A percentile compares a stretch with the other conserved stretches of the same genome.
Conservation (phyloP, 2,329 filamentous ascomycete genomes). For the Stromatinia cepivora region DNA sequence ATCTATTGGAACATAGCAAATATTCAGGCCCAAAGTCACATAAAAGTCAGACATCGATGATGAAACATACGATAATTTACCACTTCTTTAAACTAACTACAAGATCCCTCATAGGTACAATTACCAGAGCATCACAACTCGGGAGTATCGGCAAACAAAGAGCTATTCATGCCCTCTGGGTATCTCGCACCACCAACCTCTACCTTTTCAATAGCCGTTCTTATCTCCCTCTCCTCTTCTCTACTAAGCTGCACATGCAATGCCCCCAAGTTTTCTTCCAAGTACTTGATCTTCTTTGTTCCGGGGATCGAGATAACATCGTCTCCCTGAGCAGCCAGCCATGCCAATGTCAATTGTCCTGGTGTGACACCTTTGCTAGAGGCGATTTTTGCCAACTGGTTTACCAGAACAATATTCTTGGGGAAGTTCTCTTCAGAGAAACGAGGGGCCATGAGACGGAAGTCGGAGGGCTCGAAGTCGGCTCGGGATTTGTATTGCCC, state of each 20-base stretch:
- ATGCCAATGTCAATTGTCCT: conserved; percentile 53
- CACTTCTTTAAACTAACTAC: neutral
- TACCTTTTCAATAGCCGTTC: conserved; percentile 46
- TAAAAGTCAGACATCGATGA: neutral
- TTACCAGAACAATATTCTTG: conserved; percentile 51
- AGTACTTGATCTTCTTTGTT: conserved; percentile 49
- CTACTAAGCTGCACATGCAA: conserved; percentile 27
- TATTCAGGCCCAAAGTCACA: neutral
- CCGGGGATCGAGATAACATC: conserved; percentile 57
- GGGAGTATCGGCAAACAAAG: conserved; percentile 31
- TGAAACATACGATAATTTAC: neutral
- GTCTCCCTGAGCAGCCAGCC: conserved; percentile 53
- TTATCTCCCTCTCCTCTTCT: conserved; percentile 31
- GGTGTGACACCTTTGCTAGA: conserved; percentile 51
- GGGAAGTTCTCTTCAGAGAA: conserved; percentile 53
- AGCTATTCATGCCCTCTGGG: conserved; percentile 43
- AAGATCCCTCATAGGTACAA: neutral
- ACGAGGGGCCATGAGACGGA: conserved; percentile 48
- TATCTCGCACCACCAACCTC: conserved; percentile 52
- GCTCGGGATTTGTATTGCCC: conserved; percentile 48
- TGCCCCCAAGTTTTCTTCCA: conserved; percentile 42
- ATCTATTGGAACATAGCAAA: neutral
- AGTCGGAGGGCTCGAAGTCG: conserved; percentile 52
- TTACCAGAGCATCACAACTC: conserved; percentile 22
- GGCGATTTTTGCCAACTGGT: conserved; percentile 48